Evolutionary conservation across 768 basidiomycete species (phyloP).

Genomic region (Tricholoma hemisulphureum): DNA sequence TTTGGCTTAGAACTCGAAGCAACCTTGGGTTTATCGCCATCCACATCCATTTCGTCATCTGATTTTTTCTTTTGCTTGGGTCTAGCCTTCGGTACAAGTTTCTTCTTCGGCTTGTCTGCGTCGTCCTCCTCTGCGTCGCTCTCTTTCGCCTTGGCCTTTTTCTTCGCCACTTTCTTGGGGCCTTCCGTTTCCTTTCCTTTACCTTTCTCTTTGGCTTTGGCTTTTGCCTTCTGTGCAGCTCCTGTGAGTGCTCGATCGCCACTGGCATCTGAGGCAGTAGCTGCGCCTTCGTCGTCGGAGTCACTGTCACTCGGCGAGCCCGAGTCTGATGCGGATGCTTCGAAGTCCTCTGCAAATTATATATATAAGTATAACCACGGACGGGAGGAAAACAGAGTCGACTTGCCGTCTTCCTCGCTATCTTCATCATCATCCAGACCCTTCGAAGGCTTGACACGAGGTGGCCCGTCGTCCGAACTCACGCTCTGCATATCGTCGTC

Average conservation of each 20-base stretch:
- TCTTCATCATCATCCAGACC: conserved; percentile 75
- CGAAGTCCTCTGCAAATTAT: conserved; percentile 74
- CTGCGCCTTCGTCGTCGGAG: conserved; percentile 64
- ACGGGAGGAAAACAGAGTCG: neutral
- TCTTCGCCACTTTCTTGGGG: conserved; percentile 36
- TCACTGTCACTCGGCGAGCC: conserved; percentile 86
- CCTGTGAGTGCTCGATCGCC: conserved; percentile 68
- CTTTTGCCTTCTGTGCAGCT: conserved; percentile 36
- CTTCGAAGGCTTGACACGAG: conserved; percentile 46
- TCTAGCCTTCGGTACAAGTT: conserved; percentile 45
- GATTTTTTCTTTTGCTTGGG: conserved; percentile 45
- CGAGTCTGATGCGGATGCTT: conserved; percentile 76
- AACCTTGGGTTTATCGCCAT: conserved; percentile 30
- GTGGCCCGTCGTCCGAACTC: conserved; percentile 67
- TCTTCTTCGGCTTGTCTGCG: conserved; percentile 36
- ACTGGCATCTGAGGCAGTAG: conserved; percentile 82
- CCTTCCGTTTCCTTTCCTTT: conserved; percentile 32
- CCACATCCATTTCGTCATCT: conserved; percentile 45
- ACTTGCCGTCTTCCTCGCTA: conserved; percentile 68
- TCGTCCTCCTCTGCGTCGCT: conserved; percentile 53
- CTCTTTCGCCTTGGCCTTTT: conserved; percentile 43
- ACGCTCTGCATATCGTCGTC: conserved; percentile 84
- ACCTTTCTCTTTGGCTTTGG: conserved; percentile 40
- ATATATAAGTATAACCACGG: neutral
- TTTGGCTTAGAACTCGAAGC: conserved; percentile 42